A percentile compares a stretch with the other conserved stretches of the same genome.
Conservation (phyloP, 768 basidiomycete genomes). For the Suillus placidus region DNA sequence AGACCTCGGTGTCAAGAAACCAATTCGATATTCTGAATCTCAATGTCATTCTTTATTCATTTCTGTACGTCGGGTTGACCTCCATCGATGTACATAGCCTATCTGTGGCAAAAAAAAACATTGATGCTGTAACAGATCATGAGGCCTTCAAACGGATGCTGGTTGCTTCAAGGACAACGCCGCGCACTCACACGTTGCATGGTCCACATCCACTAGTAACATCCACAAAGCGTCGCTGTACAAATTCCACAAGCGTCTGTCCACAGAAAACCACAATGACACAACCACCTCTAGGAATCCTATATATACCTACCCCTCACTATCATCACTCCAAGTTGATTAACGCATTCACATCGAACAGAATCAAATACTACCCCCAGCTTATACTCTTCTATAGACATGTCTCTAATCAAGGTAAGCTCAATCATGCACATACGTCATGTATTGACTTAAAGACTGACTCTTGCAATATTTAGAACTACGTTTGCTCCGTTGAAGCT, state of each 20-base stretch:
- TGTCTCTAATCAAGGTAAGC: background rate
- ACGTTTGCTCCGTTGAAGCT: slow-evolving; percentile 12
- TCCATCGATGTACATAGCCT: no score
- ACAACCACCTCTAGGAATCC: background rate
- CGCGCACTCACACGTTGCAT: background rate
- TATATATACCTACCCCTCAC: background rate
- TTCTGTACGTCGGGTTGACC: background rate
- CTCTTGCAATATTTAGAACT: slow-evolving; percentile 11
- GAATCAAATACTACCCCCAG: background rate
- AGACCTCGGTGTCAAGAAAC: background rate
- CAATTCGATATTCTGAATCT: background rate
- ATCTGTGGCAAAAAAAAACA: background rate
- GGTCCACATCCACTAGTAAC: background rate
- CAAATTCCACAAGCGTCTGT: background rate
- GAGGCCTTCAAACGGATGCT: background rate
- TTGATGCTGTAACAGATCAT: background rate
- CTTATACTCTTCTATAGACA: background rate
- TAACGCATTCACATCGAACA: background rate
- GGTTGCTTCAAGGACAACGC: background rate
- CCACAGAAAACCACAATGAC: background rate
- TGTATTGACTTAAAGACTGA: background rate
- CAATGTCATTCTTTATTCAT: no score
- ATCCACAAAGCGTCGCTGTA: background rate
- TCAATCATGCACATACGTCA: background rate
- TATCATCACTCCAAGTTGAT: background rate